Evolutionary conservation across 2,329 filamentous ascomycete genomes (phyloP).

Genomic region (Alternaria angustiovoidea): DNA sequence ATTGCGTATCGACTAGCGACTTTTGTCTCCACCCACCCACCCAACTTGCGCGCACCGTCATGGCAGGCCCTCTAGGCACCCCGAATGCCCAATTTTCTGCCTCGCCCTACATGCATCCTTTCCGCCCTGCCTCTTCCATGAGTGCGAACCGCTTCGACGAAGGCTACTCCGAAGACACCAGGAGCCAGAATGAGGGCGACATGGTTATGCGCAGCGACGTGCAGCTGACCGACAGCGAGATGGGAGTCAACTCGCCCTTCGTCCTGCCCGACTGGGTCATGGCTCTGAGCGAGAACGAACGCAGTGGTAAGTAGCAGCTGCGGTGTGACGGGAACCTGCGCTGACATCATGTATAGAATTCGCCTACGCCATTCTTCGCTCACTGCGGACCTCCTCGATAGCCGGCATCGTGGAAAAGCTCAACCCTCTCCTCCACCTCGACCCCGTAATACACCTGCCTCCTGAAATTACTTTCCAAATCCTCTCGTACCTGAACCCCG

Average conservation of each 20-base stretch:
- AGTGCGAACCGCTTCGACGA: conserved; percentile 69
- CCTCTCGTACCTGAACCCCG: conserved; percentile 82
- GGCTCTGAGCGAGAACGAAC: conserved; percentile 61
- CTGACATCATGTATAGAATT: conserved; percentile 67
- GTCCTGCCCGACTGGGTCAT: conserved; percentile 64
- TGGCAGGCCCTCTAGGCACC: conserved; percentile 43
- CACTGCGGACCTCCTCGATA: conserved; percentile 80
- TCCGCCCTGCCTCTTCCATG: conserved; percentile 48
- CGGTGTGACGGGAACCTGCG: neutral
- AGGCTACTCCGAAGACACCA: conserved; percentile 82
- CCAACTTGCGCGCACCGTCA: conserved; percentile 26
- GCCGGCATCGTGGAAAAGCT: conserved; percentile 81
- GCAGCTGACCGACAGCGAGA: conserved; percentile 45
- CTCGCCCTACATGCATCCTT: conserved; percentile 47
- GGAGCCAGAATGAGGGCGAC: conserved; percentile 58
- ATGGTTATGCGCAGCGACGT: conserved; percentile 49
- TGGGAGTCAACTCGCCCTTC: conserved; percentile 40
- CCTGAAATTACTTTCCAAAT: conserved; percentile 91
- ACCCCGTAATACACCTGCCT: conserved; percentile 86
- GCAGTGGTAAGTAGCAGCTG: conserved; percentile 58
- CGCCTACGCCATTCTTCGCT: conserved; percentile 78
- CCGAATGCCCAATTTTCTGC: conserved; percentile 37
- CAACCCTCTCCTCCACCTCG: conserved; percentile 86
- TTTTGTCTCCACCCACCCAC: conserved; percentile 6
- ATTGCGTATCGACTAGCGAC: neutral